Evolutionary conservation across 345 rosid species (phyloP).

Genomic region (Raphanus sativus): DNA sequence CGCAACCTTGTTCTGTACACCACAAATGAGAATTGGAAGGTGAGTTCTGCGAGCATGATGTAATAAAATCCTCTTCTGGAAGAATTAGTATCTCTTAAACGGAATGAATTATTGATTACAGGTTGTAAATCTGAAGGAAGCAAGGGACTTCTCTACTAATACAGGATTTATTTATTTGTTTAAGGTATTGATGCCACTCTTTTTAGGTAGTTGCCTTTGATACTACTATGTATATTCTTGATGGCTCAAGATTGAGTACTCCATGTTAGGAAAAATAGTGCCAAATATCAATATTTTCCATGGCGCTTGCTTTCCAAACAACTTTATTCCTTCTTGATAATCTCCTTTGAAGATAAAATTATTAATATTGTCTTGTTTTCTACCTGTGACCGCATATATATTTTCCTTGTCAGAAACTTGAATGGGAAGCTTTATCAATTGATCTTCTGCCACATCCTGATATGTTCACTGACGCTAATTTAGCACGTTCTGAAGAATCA

Average conservation of each 20-base stretch:
- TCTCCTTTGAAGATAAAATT: conserved; percentile 13
- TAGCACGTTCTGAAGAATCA: conserved; percentile 66
- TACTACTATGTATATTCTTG: conserved; percentile 3
- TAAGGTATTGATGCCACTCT: conserved; percentile 57
- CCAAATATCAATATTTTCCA: background rate
- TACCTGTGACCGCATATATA: conserved; percentile 39
- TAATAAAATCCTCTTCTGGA: background rate
- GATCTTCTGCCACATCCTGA: conserved; percentile 99
- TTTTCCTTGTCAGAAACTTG: conserved; percentile 76
- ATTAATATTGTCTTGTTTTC: conserved; percentile 22
- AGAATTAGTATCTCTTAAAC: conserved; percentile 1
- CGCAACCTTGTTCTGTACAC: conserved; percentile 78
- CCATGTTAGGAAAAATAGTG: background rate
- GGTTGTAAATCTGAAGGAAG: conserved; percentile 97
- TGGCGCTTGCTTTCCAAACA: conserved; percentile 2
- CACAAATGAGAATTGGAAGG: conserved; percentile 98
- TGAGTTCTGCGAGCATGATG: conserved; percentile 32
- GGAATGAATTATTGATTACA: conserved; percentile 33
- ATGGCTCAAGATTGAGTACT: conserved; percentile 14
- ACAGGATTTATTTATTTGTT: conserved; percentile 85
- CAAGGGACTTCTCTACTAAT: conserved; percentile 77
- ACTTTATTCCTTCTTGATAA: conserved; percentile 11
- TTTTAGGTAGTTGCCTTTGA: background rate
- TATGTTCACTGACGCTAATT: conserved; percentile 90
- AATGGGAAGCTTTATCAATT: conserved; percentile 94